Evolutionary conservation across 2,329 filamentous ascomycete species (phyloP).

Genomic region (Aspergillus brunneoviolaceus): DNA sequence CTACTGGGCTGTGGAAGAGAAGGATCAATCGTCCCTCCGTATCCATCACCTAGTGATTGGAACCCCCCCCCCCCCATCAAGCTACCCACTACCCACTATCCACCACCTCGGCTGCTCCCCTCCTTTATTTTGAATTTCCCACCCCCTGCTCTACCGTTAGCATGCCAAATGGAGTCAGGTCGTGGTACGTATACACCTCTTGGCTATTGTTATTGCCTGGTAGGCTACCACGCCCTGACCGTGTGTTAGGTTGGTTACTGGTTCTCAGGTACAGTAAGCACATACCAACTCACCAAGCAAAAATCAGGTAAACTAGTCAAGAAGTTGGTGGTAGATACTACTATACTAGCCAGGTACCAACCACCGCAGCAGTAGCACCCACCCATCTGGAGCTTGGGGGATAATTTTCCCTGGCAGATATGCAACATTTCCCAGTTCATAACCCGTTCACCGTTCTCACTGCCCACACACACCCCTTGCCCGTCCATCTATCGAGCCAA

Average conservation of each 20-base stretch:
- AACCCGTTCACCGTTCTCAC: neutral
- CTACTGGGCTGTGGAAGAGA: neutral
- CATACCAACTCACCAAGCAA: neutral
- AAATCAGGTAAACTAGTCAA: neutral
- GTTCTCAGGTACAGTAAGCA: neutral
- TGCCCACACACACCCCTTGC: neutral
- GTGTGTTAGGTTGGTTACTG: neutral
- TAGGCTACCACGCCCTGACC: neutral
- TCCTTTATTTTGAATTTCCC: no score
- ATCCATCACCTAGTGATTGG: neutral
- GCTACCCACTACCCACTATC: neutral
- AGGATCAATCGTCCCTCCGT: neutral
- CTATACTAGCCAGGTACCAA: neutral
- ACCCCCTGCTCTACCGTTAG: neutral
- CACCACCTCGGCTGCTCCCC: neutral
- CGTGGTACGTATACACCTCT: neutral
- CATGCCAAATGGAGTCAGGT: neutral
- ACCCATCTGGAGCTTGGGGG: neutral
- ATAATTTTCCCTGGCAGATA: neutral
- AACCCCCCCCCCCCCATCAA: neutral
- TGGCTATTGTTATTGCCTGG: neutral
- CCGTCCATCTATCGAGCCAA: neutral
- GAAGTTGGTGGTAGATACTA: neutral
- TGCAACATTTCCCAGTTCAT: neutral
- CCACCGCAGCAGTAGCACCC: neutral